Base-by-base conservation (phyloP, 1,284 basidiomycete species). In the Paramarasmius palmivorus region DNA sequence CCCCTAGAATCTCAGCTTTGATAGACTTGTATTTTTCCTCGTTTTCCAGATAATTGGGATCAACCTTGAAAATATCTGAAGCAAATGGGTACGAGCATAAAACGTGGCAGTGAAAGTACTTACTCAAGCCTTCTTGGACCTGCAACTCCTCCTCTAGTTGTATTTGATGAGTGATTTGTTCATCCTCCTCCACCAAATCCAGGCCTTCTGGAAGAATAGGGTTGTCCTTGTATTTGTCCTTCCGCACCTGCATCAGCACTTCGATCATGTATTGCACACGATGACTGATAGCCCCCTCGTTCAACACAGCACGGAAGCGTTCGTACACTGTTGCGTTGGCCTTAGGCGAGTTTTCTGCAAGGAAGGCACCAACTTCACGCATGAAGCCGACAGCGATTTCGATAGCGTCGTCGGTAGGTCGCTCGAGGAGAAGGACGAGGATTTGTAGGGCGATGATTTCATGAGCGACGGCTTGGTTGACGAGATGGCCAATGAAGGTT, bases 181-280 rank as follows among this genome's bases (percentile, higher is more conserved):
- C 95, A 25, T 98, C 96, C 66, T 99, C 96, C 64, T 98, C 94
- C 0, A 99, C 97, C 29, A 99, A 73, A 67, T 99, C 97, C 64
- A 99, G 71, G 0, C 94, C 94, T 65, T 98, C 95, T 1, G 93
- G 88, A 42, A 99, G 74, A 58, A 92, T 85, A 19, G 95, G 95
- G 68, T 99, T 98, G 69, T 99, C 96, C 78, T 98, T 98, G 81
- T 93, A 99, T 71, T 92, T 94, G 77, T 99, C 97, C 74, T 97
- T 96, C 60, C 96, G 82, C 9, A 98, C 93, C 71, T 97, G 95
- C 90, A 98, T 97, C 50, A 97, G 78, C 4, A 99, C 96, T 73
- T 99, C 97, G 65, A 99, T 95, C 97, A 98, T 98, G 74, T 98
- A 99, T 68, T 99, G 96, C 23, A 98, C 94, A 61, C 97, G 86